A percentile compares a stretch with the other conserved stretches of the same genome.
phyloP scores from a whole-genome alignment of 2,329 filamentous ascomycete genomes.

The Neonectria sp. region DNA sequence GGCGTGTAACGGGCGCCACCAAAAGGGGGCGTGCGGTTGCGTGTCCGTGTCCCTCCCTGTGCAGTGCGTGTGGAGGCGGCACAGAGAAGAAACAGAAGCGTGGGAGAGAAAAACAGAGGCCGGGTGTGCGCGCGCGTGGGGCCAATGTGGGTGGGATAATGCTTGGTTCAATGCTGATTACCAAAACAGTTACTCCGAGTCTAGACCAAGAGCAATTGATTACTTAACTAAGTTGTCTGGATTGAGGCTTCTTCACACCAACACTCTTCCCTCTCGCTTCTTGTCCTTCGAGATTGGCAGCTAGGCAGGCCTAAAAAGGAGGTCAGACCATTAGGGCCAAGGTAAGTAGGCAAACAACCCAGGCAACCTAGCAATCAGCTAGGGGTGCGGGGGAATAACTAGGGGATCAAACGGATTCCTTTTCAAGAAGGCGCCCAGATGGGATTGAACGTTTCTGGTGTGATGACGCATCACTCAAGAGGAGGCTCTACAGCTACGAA shows the following conservation, averaged over 20 bases:
- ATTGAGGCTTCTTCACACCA: neutral
- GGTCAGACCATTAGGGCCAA: neutral
- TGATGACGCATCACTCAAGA: neutral
- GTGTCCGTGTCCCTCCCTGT: neutral
- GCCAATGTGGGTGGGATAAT: neutral
- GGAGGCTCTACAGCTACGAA: neutral
- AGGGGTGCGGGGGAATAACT: neutral
- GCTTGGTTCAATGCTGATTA: neutral
- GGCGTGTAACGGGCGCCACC: slow-evolving; percentile 2
- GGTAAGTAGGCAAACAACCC: neutral
- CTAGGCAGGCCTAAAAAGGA: neutral
- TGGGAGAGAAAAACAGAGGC: neutral
- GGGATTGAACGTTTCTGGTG: neutral
- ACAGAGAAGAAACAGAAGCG: slow-evolving; percentile 1
- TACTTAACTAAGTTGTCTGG: neutral
- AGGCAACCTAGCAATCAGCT: neutral
- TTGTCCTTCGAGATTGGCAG: neutral
- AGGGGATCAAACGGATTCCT: neutral
- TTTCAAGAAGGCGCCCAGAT: neutral
- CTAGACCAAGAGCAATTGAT: neutral
- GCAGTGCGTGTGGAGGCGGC: neutral
- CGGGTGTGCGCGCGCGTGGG: neutral
- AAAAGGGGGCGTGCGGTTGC: neutral
- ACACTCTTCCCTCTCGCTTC: neutral
- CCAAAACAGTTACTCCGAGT: neutral